phyloP scores from a whole-genome alignment of 2,329 filamentous ascomycete species.

The Phaeosphaeriaceae sp. region DNA sequence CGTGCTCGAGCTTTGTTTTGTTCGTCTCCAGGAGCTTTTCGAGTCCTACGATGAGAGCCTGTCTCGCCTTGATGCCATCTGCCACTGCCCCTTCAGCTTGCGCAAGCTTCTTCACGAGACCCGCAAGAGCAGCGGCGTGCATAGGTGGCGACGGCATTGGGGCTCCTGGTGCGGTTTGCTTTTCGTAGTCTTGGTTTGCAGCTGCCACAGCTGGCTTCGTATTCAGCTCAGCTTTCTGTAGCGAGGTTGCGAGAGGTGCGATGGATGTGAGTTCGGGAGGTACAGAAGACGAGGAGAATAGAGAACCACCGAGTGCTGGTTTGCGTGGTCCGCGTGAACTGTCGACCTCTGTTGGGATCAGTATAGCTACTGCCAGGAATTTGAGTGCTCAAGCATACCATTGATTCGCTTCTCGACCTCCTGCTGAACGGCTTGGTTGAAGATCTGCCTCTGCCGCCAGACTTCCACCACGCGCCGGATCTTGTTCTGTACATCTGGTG shows the following conservation, averaged over 20 bases:
- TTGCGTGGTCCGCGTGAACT: constrained; percentile 62
- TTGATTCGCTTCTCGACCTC: constrained; percentile 81
- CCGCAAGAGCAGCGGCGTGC: constrained; percentile 86
- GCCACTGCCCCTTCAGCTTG: constrained; percentile 88
- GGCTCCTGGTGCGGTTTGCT: constrained; percentile 75
- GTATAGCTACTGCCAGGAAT: neutral
- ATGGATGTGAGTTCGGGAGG: constrained; percentile 80
- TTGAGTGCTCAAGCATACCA: constrained; percentile 59
- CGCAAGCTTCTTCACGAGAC: constrained; percentile 86
- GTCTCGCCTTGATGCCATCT: constrained; percentile 86
- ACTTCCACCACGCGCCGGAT: constrained; percentile 90
- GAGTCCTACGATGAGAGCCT: constrained; percentile 76
- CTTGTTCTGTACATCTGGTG: constrained; percentile 84
- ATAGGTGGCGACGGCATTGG: constrained; percentile 82
- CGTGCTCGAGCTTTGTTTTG: constrained; percentile 70
- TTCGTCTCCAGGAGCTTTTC: constrained; percentile 83
- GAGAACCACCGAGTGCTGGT: constrained; percentile 69
- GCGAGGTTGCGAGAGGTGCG: constrained; percentile 74
- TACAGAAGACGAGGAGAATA: constrained; percentile 69
- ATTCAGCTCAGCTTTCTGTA: constrained; percentile 74
- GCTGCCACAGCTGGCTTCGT: constrained; percentile 71
- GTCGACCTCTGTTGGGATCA: constrained; percentile 58
- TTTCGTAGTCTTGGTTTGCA: constrained; percentile 83
- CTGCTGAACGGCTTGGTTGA: constrained; percentile 79
- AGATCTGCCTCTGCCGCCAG: constrained; percentile 87